phyloP scores from a whole-genome alignment of 495 filamentous ascomycete genomes.

The Xylaria cubensis region DNA sequence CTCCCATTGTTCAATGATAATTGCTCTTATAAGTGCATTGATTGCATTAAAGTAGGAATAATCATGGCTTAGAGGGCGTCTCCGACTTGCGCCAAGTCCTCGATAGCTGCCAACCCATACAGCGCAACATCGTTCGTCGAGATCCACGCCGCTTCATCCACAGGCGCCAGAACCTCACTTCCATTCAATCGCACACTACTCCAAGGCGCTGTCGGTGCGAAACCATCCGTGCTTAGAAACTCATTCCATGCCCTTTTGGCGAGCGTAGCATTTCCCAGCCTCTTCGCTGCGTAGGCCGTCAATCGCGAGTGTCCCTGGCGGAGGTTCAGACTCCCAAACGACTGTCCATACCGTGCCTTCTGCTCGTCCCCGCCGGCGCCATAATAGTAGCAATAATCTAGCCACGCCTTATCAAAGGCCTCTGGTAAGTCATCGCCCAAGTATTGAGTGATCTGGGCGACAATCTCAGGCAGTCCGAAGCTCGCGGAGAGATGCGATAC shows the following conservation, averaged over 20 bases:
- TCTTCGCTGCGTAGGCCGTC: conserved; percentile 49
- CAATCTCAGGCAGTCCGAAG: conserved; percentile 55
- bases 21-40: neutral
- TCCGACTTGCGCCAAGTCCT: conserved; percentile 50
- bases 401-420: conserved; percentile 49
- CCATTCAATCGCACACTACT: conserved; percentile 40
- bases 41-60: neutral
- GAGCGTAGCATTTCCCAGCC: conserved; percentile 41
- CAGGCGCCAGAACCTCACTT: conserved; percentile 43
- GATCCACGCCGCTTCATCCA: conserved; percentile 53
- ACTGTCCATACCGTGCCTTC: conserved; percentile 47
- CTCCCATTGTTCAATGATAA: too few relatives aligned
- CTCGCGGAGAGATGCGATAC: conserved; percentile 54
- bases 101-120: conserved; percentile 54
- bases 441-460: conserved; percentile 49
- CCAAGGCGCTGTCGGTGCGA: conserved; percentile 44
- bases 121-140: conserved; percentile 52
- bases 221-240: conserved; percentile 49
- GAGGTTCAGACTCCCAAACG: conserved; percentile 47
- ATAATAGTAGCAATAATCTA: conserved; percentile 56
- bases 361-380: conserved; percentile 47
- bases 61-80: conserved; percentile 27
- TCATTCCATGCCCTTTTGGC: conserved; percentile 51
- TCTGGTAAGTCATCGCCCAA: conserved; percentile 37
- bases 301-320: conserved; percentile 55